Base-by-base conservation (phyloP, 2,329 filamentous ascomycete species). In the Nothopassalora personata region DNA sequence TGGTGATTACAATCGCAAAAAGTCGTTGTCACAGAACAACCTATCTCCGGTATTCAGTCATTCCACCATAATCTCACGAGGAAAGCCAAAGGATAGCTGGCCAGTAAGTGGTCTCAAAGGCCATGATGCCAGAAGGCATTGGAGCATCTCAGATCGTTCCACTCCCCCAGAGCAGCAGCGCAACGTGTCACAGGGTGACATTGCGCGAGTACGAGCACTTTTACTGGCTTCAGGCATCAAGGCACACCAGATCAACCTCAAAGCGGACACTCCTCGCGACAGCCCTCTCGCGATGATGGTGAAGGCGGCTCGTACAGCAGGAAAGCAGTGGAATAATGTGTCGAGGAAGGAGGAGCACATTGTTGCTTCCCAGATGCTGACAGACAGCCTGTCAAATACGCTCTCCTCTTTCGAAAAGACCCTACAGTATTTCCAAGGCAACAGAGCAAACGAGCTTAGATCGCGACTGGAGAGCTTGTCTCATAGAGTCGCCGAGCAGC, bases 181-280 rank as follows among this genome's bases (percentile, higher is more conserved):
- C 71, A 58, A 70, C 10, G 73, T 89, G 31, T 86, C 81, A 9
- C 85, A 82, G 66, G 83, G 84, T n/a, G 93, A 97, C 66, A 82
- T 96, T 55, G 88, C 89, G 15, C 86, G 91, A n/a, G 81, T 92
- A 2, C 83, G 86, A 58, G 84, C 90, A 0, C 79, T 95, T 8
- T 83, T 96, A 45, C 79, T 96, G 23, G 89, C 87, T 63, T 90
- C 91, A 0, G 92, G 91, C n/a, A 86, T 97, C 69, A 96, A 95
- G 75, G 92, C 93, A 0, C 86, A 86, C 68, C 90, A 94, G 69
- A 89, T 97, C 56, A 80, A 81, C 30, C 82, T 86, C 4, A 83
- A 87, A 50, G 86, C 88, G 4, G 75, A 86, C 48, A 78, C 80
- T 36, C 63, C 71, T 0, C 72, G 72, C 13, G 61, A 68, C 49